A percentile compares a stretch with the other conserved stretches of the same genome.
These are phyloP conservation scores for Trichoderma asperelloides DNA, from an alignment of 495 filamentous ascomycete genomes.

Conservation along the genomic window DNA sequence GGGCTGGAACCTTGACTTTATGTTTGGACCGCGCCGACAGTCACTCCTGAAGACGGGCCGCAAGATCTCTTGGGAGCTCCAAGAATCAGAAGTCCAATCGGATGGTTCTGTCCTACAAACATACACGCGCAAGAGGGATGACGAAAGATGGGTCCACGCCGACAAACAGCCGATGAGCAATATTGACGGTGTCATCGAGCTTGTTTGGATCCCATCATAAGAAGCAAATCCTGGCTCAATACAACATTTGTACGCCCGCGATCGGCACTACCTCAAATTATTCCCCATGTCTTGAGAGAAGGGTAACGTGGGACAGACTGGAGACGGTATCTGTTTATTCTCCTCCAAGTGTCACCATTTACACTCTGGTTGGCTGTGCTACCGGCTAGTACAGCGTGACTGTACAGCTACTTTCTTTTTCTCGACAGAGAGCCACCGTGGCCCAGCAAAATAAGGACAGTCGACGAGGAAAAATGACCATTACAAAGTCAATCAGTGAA, in stretches of 20 bases:
- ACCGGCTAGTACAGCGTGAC: not conserved
- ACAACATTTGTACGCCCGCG: not conserved
- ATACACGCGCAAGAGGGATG: slow-evolving; percentile 32
- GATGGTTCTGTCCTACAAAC: slow-evolving; percentile 30
- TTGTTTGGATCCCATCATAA: slow-evolving; percentile 31
- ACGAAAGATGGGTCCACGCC: slow-evolving; percentile 31
- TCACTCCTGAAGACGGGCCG: slow-evolving; percentile 37
- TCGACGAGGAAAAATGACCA: too few relatives aligned
- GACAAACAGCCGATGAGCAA: slow-evolving; percentile 28
- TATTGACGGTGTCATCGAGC: slow-evolving; percentile 34
- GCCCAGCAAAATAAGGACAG: too few relatives aligned
- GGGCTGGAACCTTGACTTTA: slow-evolving; percentile 44
- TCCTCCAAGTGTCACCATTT: not conserved
- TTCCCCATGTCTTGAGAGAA: not conserved
- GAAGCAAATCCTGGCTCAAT: not conserved
- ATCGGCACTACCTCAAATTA: too few relatives aligned
- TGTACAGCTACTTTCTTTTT: not conserved
- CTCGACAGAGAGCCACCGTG: too few relatives aligned
- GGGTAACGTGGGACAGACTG: not conserved
- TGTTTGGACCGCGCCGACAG: slow-evolving; percentile 38
- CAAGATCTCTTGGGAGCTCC: slow-evolving; percentile 46
- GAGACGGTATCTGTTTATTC: too few relatives aligned
- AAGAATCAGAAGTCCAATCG: slow-evolving; percentile 28
- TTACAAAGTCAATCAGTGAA: not conserved
- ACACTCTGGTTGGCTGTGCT: not conserved